These are phyloP conservation scores for Neurospora sp. DNA, from an alignment of 495 filamentous ascomycete species.

Conservation along the genomic window DNA sequence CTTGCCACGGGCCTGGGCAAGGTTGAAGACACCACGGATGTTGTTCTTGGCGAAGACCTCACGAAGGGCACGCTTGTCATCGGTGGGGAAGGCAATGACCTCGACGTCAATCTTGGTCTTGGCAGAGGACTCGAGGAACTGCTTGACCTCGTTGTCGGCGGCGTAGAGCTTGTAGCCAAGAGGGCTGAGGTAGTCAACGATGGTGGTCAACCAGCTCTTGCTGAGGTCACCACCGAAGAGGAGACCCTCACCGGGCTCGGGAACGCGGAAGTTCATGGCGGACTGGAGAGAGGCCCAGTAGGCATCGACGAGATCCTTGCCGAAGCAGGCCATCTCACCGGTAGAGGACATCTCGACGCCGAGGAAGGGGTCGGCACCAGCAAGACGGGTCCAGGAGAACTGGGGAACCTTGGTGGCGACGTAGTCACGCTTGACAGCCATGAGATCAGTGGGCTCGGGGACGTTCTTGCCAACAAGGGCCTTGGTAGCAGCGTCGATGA, in stretches of 20 bases:
- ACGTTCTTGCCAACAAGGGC: slow-evolving; percentile 81
- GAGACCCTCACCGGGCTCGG: slow-evolving; percentile 85
- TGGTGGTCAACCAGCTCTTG: slow-evolving; percentile 51
- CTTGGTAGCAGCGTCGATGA: slow-evolving; percentile 93
- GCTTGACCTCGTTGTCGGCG: slow-evolving; percentile 68
- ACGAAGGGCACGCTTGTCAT: slow-evolving; percentile 87
- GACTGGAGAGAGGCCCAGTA: slow-evolving; percentile 96
- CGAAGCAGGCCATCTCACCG: slow-evolving; percentile 97
- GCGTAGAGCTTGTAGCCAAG: slow-evolving; percentile 92
- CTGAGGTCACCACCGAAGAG: slow-evolving; percentile 80
- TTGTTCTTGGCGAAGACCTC: slow-evolving; percentile 97
- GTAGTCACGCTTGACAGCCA: slow-evolving; percentile 81
- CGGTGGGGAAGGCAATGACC: slow-evolving; percentile 93
- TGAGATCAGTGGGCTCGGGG: slow-evolving; percentile 78
- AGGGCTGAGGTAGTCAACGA: slow-evolving; percentile 77
- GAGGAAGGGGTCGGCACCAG: slow-evolving; percentile 93
- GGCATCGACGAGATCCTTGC: slow-evolving; percentile 87
- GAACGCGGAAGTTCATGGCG: slow-evolving; percentile 98
- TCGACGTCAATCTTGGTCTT: slow-evolving; percentile 63
- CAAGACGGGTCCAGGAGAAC: slow-evolving; percentile 98
- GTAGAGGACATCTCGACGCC: slow-evolving; percentile 97
- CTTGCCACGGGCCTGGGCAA: slow-evolving; percentile 74
- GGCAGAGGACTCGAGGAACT: slow-evolving; percentile 60
- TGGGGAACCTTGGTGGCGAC: slow-evolving; percentile 95
- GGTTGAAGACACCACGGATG: slow-evolving; percentile 91